Evolutionary conservation across 2,329 filamentous ascomycete species (phyloP).

Genomic region (Aspergillus udagawae): DNA sequence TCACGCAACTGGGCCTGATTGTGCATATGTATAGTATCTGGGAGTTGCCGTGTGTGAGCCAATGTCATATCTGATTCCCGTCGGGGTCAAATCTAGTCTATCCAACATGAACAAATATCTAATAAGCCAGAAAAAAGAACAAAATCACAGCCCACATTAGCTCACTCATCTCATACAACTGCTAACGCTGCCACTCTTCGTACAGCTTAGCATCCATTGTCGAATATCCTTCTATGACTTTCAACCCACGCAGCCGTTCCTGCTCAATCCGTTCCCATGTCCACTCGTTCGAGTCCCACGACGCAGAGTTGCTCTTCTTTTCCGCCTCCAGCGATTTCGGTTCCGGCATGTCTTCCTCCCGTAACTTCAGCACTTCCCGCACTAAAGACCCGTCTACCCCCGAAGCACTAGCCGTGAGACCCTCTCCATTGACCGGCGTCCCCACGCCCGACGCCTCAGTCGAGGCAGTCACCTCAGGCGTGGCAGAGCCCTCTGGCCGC

Average conservation of each 20-base stretch:
- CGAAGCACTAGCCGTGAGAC: conserved; percentile 26
- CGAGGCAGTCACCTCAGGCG: conserved; percentile 17
- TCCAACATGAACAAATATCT: background rate
- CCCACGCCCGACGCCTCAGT: conserved; percentile 27
- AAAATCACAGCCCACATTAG: background rate
- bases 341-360: conserved; percentile 25
- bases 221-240: conserved; percentile 53
- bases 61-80: background rate
- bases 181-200: conserved; percentile 40
- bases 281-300: conserved; percentile 46
- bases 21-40: no score
- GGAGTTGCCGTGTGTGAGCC: no score
- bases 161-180: background rate
- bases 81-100: background rate
- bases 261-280: conserved; percentile 59
- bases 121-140: background rate
- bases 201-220: conserved; percentile 50
- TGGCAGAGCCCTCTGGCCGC: conserved; percentile 55
- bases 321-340: conserved; percentile 27
- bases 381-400: conserved; percentile 34
- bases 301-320: conserved; percentile 27
- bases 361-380: conserved; percentile 34
- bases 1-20: no score
- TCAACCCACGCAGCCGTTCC: conserved; percentile 53
- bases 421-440: conserved; percentile 31